Base-by-base conservation (phyloP, 805 yeast genomes). In the Saccharomycopsis guyanensis region DNA sequence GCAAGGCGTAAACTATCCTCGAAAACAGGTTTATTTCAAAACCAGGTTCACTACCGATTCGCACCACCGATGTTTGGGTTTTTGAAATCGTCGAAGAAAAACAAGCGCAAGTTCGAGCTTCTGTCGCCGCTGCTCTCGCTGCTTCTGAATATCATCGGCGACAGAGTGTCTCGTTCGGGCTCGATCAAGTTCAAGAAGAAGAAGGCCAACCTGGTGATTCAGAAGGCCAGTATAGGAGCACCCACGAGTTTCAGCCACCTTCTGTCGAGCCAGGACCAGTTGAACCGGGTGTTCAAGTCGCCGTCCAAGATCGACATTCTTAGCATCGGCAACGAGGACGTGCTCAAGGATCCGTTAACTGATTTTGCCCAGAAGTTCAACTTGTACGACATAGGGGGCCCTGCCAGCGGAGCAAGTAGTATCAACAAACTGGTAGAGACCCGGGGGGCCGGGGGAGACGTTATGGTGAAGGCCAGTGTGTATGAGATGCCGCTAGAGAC, bases 291-390 rank as follows among this genome's bases (percentile, higher is more conserved):
- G 2, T 47, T 47, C 43, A 12, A 33, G 41, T 18, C 33, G 13
- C 49, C 49, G 22, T 43, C 50, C n/a, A 24, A 8, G n/a, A 4
- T 37, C 3, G 47, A 42, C 20, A 19, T 39, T 29, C 20, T 33
- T n/a, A 20, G 23, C 27, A 16, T 20, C 32, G 47, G 29, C 18
- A 18, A 8, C n/a, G 31, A 38, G 13, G 38, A 36, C 6, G 22
- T 33, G 16, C 35, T 46, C 27, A 46, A 46, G 25, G 37, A 46
- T 27, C 50, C 50, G 12, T 46, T 46, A 24, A 43, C 23, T 22
- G 47, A 44, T 13, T 45, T 39, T 24, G 22, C 20, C 13, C 3
- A 15, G 7, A n/a, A 36, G 36, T 43, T 37, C 42, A 40, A 43
- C 23, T 5, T 33, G 7, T 19, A 25, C 23, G 37, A 27, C 20